A percentile compares a stretch with the other conserved stretches of the same genome.
phyloP scores from a whole-genome alignment of 192 early-diverging fungal species.

The Coemansia sp. region DNA sequence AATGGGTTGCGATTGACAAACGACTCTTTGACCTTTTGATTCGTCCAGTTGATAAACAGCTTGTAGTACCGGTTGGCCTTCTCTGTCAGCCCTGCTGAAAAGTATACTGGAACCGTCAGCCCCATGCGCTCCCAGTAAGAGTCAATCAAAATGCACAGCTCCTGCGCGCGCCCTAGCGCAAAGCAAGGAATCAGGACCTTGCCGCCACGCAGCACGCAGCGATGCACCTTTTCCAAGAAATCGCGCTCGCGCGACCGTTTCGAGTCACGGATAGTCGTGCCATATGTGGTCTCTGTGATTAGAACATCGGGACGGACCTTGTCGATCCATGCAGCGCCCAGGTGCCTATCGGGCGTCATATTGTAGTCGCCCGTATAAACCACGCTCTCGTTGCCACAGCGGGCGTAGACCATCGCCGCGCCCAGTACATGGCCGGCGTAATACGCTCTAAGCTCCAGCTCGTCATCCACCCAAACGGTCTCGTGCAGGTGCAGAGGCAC shows the following conservation, averaged over 20 bases:
- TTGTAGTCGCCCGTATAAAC: slow-evolving; percentile 90
- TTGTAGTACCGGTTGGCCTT: slow-evolving; percentile 96
- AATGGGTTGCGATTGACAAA: slow-evolving; percentile 96
- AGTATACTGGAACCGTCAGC: slow-evolving; percentile 87
- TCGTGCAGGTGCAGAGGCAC: slow-evolving; percentile 83
- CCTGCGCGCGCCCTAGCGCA: slow-evolving; percentile 95
- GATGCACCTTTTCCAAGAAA: slow-evolving; percentile 86
- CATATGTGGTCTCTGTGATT: slow-evolving; percentile 97
- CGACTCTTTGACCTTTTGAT: slow-evolving; percentile 91
- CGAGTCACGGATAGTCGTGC: slow-evolving; percentile 91
- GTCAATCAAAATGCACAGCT: slow-evolving; percentile 94
- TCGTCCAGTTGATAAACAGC: slow-evolving; percentile 97
- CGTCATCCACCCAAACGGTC: slow-evolving; percentile 79
- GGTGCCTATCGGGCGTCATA: slow-evolving; percentile 87
- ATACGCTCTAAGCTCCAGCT: slow-evolving; percentile 80
- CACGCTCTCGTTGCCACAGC: slow-evolving; percentile 65
- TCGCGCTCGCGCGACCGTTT: slow-evolving; percentile 90
- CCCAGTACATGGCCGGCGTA: slow-evolving; percentile 98
- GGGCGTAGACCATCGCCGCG: slow-evolving; percentile 93
- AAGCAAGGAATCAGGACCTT: slow-evolving; percentile 98
- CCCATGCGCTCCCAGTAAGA: slow-evolving; percentile 94
- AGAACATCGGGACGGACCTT: slow-evolving; percentile 85
- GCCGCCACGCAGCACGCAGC: slow-evolving; percentile 72
- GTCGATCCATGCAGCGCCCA: slow-evolving; percentile 97
- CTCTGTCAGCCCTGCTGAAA: slow-evolving; percentile 91